phyloP scores from a whole-genome alignment of 2,329 filamentous ascomycete genomes.

The Neurospora crassa region DNA sequence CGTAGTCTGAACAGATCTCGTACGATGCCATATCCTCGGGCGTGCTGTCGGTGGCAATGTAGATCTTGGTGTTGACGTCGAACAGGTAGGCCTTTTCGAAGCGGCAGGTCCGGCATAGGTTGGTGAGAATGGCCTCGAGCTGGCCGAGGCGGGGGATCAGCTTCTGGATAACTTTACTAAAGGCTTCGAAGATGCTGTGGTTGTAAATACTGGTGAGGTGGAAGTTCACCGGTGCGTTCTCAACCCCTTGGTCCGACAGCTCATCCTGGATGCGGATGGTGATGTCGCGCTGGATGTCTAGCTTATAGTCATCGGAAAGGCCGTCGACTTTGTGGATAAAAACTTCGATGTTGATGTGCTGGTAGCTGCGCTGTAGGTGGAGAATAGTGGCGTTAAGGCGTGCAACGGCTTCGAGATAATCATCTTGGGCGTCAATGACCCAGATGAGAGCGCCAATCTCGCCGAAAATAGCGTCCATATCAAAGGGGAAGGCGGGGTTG shows the following conservation, averaged over 20 bases:
- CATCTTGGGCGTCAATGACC: slow-evolving; percentile 98
- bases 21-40: slow-evolving; percentile 93
- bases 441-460: slow-evolving; percentile 92
- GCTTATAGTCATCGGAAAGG: slow-evolving; percentile 92
- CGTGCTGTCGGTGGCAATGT: slow-evolving; percentile 90
- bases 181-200: slow-evolving; percentile 92
- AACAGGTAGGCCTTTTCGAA: slow-evolving; percentile 99
- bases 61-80: slow-evolving; percentile 95
- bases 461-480: slow-evolving; percentile 88
- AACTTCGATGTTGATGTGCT: slow-evolving; percentile 92
- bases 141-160: slow-evolving; percentile 88
- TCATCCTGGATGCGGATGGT: slow-evolving; percentile 95
- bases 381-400: slow-evolving; percentile 84
- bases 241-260: slow-evolving; percentile 83
- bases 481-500: slow-evolving; percentile 78
- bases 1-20: slow-evolving; percentile 97
- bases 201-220: slow-evolving; percentile 98
- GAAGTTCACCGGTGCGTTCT: slow-evolving; percentile 88
- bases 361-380: slow-evolving; percentile 78
- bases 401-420: slow-evolving; percentile 85
- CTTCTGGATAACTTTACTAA: slow-evolving; percentile 97
- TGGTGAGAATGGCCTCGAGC: slow-evolving; percentile 87
- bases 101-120: slow-evolving; percentile 82
- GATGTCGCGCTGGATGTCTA: slow-evolving; percentile 93
- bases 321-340: slow-evolving; percentile 99